Conservation (phyloP, 2,329 filamentous ascomycete species). For the Trichoderma sp. region DNA sequence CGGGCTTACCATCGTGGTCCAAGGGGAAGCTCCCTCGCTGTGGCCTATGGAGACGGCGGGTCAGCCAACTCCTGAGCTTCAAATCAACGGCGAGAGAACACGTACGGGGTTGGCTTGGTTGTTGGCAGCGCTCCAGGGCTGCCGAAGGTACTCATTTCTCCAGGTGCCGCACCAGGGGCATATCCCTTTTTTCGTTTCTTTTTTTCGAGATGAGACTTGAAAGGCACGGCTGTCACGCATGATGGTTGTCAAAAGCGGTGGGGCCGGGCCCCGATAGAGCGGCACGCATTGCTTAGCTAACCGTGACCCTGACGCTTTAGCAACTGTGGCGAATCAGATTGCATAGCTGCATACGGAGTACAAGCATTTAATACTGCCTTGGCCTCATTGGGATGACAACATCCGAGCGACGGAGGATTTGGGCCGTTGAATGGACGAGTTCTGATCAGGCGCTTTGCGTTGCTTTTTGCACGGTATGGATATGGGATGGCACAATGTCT, state of each 20-base stretch:
- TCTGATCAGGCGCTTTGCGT: not conserved
- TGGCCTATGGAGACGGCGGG: constrained; percentile 53
- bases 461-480: not conserved
- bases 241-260: constrained; percentile 10
- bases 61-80: constrained; percentile 16
- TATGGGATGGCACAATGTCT: not conserved
- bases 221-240: not conserved
- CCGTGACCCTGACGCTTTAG: not conserved
- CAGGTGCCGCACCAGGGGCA: constrained; percentile 11
- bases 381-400: not conserved
- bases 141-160: constrained; percentile 63
- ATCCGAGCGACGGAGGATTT: not conserved
- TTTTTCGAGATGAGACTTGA: constrained; percentile 7
- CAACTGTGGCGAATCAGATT: constrained; percentile 3
- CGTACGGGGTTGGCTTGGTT: constrained; percentile 69
- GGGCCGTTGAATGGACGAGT: not conserved
- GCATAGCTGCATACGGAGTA: constrained; percentile 11
- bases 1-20: constrained; percentile 71
- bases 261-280: constrained; percentile 18
- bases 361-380: not conserved
- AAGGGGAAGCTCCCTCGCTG: constrained; percentile 95
- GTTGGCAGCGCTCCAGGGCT: constrained; percentile 65
- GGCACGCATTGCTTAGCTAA: constrained; percentile 17
- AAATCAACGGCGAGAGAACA: constrained; percentile 24
- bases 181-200: constrained; percentile 5